These are phyloP conservation scores for Zopfochytrium polystomum DNA, from an alignment of 371 early-diverging fungal species.

Conservation along the genomic window DNA sequence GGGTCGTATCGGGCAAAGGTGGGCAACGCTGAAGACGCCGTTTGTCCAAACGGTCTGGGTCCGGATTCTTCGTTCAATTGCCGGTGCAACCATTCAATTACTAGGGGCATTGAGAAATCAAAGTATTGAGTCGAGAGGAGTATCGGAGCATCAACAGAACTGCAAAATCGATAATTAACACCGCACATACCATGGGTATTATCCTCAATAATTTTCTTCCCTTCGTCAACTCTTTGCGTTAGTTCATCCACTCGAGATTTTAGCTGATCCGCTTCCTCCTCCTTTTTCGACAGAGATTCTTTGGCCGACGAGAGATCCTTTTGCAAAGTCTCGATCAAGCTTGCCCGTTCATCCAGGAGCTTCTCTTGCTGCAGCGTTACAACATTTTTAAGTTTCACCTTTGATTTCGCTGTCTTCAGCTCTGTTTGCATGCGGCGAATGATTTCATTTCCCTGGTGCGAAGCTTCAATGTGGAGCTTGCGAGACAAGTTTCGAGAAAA, in stretches of 20 bases:
- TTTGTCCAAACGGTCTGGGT: no score
- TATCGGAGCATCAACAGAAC: neutral
- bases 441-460: constrained; percentile 48
- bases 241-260: constrained; percentile 30
- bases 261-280: constrained; percentile 13
- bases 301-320: constrained; percentile 36
- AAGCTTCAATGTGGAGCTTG: no score
- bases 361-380: constrained; percentile 53
- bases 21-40: no score
- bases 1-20: no score
- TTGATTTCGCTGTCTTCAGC: constrained; percentile 40
- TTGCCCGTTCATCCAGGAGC: constrained; percentile 43
- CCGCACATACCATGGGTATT: constrained; percentile 48
- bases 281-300: constrained; percentile 20
- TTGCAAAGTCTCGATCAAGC: constrained; percentile 33
- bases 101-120: no score
- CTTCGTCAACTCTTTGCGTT: constrained; percentile 33
- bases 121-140: neutral
- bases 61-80: constrained; percentile 55
- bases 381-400: constrained; percentile 51
- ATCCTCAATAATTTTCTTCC: constrained; percentile 45
- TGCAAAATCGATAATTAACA: neutral
- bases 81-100: constrained; percentile 56
- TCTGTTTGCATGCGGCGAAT: constrained; percentile 50
- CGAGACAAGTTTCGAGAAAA: neutral